These are phyloP conservation scores for Endogone sp. DNA, from an alignment of 192 early-diverging fungal species.

Conservation along the genomic window DNA sequence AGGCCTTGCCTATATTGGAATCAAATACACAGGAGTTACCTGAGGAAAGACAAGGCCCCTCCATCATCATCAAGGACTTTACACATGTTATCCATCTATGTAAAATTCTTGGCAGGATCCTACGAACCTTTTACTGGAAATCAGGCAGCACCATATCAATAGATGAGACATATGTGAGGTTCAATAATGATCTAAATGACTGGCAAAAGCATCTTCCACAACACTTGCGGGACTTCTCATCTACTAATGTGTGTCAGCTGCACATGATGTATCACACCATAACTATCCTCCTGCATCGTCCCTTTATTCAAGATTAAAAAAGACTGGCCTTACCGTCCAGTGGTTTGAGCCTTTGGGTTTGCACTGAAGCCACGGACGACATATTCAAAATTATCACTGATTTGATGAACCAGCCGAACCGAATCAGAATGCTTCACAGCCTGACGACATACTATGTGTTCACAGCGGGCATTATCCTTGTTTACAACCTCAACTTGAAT, in stretches of 20 bases:
- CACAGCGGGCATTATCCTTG: conserved; percentile 33
- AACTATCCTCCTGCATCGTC: conserved; percentile 49
- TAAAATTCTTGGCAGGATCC: conserved; percentile 46
- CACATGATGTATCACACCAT: conserved; percentile 49
- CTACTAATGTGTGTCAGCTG: conserved; percentile 11
- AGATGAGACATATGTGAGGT: conserved; percentile 20
- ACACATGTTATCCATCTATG: conserved; percentile 38
- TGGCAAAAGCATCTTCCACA: conserved; percentile 42
- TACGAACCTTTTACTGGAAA: conserved; percentile 46
- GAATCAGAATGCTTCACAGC: conserved; percentile 9
- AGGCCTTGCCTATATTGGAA: conserved; percentile 12
- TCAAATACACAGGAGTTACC: no score
- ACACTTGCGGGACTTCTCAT: conserved; percentile 22
- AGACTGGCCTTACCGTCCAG: no score
- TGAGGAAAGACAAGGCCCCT: no score
- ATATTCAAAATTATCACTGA: conserved; percentile 23
- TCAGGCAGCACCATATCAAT: conserved; percentile 12
- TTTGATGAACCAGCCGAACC: conserved; percentile 19
- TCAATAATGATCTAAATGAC: conserved; percentile 17
- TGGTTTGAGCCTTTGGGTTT: conserved; percentile 22
- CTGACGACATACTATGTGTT: conserved; percentile 25
- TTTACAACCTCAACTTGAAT: conserved; percentile 18
- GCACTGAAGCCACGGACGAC: conserved; percentile 12
- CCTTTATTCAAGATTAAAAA: conserved; percentile 49
- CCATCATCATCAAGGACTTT: no score